Base-by-base conservation (phyloP, 768 basidiomycete genomes). In the Lactifluus pinguis region DNA sequence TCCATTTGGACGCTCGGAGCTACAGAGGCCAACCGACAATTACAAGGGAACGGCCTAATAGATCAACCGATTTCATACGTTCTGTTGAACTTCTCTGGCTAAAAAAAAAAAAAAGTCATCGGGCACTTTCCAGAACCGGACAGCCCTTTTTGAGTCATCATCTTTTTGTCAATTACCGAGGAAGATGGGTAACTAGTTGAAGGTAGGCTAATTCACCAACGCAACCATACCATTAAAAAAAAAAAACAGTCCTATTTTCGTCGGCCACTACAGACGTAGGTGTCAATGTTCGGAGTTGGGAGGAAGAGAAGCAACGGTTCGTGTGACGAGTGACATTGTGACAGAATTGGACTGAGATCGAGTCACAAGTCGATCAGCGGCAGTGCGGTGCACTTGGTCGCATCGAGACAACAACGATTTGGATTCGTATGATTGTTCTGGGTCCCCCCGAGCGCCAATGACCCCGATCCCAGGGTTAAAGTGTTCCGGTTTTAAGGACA, bases 311-410 rank as follows among this genome's bases (percentile, higher is more conserved):
- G 19, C 44, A n/a, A 44, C n/a, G n/a, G 44, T 2, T 8, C 1
- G 44, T 8, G 44, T 45, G n/a, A 47, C 21, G 21, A 1, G 21
- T 47, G 21, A 47, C 4, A 30, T 11, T 11, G 34, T 8, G 2
- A 48, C 17, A 39, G 25, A n/a, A 19, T 19, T 59, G 50, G 15
- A 15, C 57, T 51, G 49, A 47, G 45, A 51, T 58, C 19, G 58
- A 53, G 51, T 59, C 59, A 59, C 45, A 53, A 19, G 41, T 53
- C 4, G 15, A 61, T 61, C 60, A 61, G 30, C n/a, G 60, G 60
- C 60, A 38, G 55, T 61, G 60, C 55, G 48, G 42, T 45, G n/a
- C 25, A 47, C 45, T 21, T 32, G 25, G 45, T 52, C 42, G 14
- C 44, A 34, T 52, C 15, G 50, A 53, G 58, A 59, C 58, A 36